Base-by-base conservation (phyloP, 768 basidiomycete species). In the Hericium coralloides region DNA sequence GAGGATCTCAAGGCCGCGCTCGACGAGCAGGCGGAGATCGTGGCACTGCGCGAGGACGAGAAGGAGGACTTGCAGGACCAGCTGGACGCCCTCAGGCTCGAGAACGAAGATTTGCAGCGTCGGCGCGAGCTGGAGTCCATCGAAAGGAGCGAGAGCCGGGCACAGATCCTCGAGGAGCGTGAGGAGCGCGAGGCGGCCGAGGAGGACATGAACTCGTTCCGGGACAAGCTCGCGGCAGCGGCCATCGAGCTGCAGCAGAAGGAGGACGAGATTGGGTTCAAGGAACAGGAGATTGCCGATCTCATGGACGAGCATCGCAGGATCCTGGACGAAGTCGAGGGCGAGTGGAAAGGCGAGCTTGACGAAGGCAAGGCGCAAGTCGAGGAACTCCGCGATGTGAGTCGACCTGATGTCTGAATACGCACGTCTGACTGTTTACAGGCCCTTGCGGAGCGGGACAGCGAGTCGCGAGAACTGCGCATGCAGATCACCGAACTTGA, bases 281-380 rank as follows among this genome's bases (percentile, higher is more conserved):
- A 88, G 73, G 79, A 79, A 56, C 74, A 78, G 58, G 90, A 92
- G 67, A 82, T 94, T 48, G 84, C 88, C 3, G 89, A 94, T 50
- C 68, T 95, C 48, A 77, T 92, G 4, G 73, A 72, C 6, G 87
- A 92, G 65, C 87, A 91, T 65, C 77, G 84, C 53, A 76, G 81
- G 26, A 85, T 89, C 54, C 81, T 92, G 2, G 79, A 80, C 18
- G 78, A 79, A 2, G 85, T 92, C 7, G 89, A 92, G 64, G 81
- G 85, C 45, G 89, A 91, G 63, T 95, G 92, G 92, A 74, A 86
- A 55, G 89, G 87, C 3, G 94, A 95, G 66, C 84, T 95, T 2
- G 84, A 92, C 59, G 90, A 92, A 61, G 83, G 84, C 2, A 77
- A 85, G 58, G 79, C 76, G 2, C 90, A 91, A 63, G 82, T 86